phyloP scores from a whole-genome alignment of 2,329 filamentous ascomycete genomes.

The Tolypocladium inflatum region DNA sequence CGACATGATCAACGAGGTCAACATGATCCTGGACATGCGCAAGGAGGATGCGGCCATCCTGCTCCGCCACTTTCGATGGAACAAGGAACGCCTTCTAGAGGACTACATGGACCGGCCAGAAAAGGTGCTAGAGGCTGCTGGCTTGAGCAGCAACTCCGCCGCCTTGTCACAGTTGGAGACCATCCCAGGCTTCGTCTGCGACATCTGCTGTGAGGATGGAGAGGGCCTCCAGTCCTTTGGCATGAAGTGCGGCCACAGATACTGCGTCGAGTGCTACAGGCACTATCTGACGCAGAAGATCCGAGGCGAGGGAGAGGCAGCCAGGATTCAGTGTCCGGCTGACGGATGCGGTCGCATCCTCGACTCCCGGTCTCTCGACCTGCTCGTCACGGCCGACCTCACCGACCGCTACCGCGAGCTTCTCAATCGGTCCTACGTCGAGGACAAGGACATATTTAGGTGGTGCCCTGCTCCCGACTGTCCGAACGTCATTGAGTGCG shows the following conservation, averaged over 20 bases:
- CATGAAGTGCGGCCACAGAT: conserved; percentile 90
- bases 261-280: conserved; percentile 84
- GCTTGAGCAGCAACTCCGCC: conserved; percentile 58
- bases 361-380: conserved; percentile 76
- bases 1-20: conserved; percentile 79
- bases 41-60: conserved; percentile 88
- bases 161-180: conserved; percentile 58
- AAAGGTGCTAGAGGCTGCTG: conserved; percentile 73
- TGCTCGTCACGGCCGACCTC: conserved; percentile 55
- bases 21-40: conserved; percentile 79
- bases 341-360: conserved; percentile 84
- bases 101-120: conserved; percentile 88
- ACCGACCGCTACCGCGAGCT: conserved; percentile 67
- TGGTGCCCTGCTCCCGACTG: conserved; percentile 99
- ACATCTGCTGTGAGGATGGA: conserved; percentile 92
- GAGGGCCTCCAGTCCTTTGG: conserved; percentile 73
- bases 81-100: conserved; percentile 90
- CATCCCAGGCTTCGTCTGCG: conserved; percentile 73
- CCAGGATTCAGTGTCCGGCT: conserved; percentile 85
- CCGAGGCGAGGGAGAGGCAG: conserved; percentile 87
- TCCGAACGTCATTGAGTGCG: conserved; percentile 82
- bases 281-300: conserved; percentile 93
- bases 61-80: conserved; percentile 85
- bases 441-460: conserved; percentile 90
- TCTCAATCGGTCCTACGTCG: conserved; percentile 88